Evolutionary conservation across 495 filamentous ascomycete genomes (phyloP).

Genomic region (Aspergillus leporis): DNA sequence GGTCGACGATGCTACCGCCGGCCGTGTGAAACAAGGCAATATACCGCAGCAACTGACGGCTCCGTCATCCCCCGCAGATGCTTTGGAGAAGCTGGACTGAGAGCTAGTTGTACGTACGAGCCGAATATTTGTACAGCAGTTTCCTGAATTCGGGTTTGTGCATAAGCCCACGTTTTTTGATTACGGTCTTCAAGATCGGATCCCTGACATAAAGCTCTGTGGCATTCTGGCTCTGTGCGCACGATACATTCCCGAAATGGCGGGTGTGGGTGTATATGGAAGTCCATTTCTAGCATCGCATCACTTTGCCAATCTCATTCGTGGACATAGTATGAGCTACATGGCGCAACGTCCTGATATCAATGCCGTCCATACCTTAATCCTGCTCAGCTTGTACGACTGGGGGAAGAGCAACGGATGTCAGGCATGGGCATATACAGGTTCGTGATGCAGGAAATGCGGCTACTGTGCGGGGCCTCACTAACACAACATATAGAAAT

Average conservation of each 20-base stretch:
- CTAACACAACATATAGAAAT: not conserved
- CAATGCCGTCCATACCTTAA: not conserved
- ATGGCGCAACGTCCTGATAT: not conserved
- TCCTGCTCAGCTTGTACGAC: not conserved
- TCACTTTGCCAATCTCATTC: not conserved
- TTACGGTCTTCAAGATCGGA: not conserved
- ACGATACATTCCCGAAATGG: not conserved
- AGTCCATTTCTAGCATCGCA: not conserved
- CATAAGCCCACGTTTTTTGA: not conserved
- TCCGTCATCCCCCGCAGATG: not conserved
- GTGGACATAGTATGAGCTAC: not conserved
- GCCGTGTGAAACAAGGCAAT: not conserved
- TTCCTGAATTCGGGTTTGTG: not conserved
- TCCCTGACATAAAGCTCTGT: not conserved
- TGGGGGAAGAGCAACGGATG: not conserved
- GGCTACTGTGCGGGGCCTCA: not conserved
- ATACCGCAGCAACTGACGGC: not conserved
- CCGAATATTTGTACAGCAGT: not conserved
- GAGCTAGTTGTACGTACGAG: not conserved
- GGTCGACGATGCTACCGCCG: not conserved
- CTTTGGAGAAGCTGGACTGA: not conserved
- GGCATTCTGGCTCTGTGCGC: not conserved
- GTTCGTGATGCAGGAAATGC: not conserved
- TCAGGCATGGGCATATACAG: not conserved
- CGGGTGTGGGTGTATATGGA: not conserved